Evolutionary conservation across 768 basidiomycete genomes (phyloP), one percentile per base, ranked within the genome.

Genomic region (Roridomyces roridus): DNA sequence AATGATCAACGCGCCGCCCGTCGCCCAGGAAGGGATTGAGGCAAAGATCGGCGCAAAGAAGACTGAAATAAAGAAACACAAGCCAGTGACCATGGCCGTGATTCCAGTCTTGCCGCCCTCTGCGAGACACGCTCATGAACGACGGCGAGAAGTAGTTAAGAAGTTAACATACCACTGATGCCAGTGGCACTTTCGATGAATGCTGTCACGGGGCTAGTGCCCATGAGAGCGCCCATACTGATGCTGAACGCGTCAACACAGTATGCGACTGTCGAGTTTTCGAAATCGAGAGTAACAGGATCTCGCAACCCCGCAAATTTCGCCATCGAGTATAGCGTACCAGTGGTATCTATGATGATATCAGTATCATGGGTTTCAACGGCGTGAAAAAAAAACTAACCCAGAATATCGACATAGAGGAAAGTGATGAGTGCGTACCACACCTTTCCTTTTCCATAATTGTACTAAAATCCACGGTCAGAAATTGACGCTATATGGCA

Each of bases 1-100:
- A 51, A 95, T 88, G 39, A 91, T 84, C 31, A 95, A 77, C 1
- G 92, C 91, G 52, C 92, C 88, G 14, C 92, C 92, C 1, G 92
- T 95, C 5, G 92, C 92, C 91, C 91, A 94, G 0, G 87, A 65
- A 0, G 92, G 92, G 47, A 95, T 92, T 11, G 89, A 91, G 10
- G 91, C 91, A 62, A 95, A 93, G 64, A 95, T 87, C 6, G 92
- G 92, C 17, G 92, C 84, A 66, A 95, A 95, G 80, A 95, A 95
- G 51, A 95, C 78, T 3, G 85, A 90, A 42, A 95, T 72, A 68
- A 94, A 89, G 81, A 95, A 94, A 62, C 85, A 82, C 40, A 92
- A 65, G 7, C 89, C 88, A 4, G 84, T 85, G 14, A 81, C 78
- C 51, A 94, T 80, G 4, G 89, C 92, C 0, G 92, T 89, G 46